Conservation (phyloP, 2,329 filamentous ascomycete species). For the Nemania sp. region DNA sequence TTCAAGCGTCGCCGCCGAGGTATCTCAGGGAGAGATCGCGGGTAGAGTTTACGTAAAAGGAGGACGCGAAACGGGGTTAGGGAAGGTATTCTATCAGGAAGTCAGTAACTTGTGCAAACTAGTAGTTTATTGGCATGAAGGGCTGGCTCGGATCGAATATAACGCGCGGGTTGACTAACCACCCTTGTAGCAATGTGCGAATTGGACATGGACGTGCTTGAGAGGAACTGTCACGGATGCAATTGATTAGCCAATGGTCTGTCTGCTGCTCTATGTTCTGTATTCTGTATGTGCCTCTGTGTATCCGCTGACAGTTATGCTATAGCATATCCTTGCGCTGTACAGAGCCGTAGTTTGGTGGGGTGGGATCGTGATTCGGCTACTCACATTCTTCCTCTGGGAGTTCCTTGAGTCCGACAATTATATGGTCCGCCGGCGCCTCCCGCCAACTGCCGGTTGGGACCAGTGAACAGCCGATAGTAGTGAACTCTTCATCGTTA, state of each 20-base stretch:
- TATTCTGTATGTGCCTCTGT: background rate
- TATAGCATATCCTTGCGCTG: too few species aligned
- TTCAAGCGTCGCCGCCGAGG: too few species aligned
- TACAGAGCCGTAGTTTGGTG: too few species aligned
- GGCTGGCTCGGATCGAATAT: too few species aligned
- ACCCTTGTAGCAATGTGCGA: constrained; percentile 79
- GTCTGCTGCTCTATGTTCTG: background rate
- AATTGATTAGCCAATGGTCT: constrained; percentile 17
- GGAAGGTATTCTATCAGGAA: too few species aligned
- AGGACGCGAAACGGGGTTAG: too few species aligned
- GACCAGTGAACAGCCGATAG: constrained; percentile 73
- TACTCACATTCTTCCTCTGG: constrained; percentile 73
- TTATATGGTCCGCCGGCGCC: constrained; percentile 75
- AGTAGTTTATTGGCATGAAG: too few species aligned
- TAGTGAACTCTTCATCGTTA: constrained; percentile 70
- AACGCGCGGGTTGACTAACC: background rate
- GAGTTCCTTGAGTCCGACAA: constrained; percentile 83
- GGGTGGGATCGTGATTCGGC: background rate
- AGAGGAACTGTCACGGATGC: constrained; percentile 64
- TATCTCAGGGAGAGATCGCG: too few species aligned
- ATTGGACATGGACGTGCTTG: constrained; percentile 75
- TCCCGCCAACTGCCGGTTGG: constrained; percentile 75
- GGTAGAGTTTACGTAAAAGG: too few species aligned
- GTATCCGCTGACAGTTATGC: too few species aligned
- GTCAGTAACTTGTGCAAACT: too few species aligned